phyloP scores from a whole-genome alignment of 208 protist species.

The Porcisia hertigi region DNA sequence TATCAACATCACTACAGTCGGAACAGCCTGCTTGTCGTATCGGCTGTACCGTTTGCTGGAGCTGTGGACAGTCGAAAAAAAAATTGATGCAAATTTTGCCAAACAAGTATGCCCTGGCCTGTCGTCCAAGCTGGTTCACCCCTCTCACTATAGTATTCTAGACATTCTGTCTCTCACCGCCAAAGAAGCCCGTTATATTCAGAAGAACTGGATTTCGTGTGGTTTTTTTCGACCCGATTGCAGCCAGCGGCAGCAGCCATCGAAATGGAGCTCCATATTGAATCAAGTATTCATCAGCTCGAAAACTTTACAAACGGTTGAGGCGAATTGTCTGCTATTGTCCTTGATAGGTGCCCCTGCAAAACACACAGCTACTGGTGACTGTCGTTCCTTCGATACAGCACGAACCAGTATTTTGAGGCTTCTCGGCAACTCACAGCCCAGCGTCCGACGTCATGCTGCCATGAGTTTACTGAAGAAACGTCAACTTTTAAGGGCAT shows the following conservation, averaged over 20 bases:
- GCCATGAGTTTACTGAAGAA: conserved; percentile 32
- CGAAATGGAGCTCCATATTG: conserved; percentile 5
- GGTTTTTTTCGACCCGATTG: neutral
- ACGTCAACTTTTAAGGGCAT: conserved; percentile 27
- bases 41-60: conserved; percentile 21
- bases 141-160: conserved; percentile 23
- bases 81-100: neutral
- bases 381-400: neutral
- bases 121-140: conserved; percentile 20
- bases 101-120: conserved; percentile 25
- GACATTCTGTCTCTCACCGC: conserved; percentile 26
- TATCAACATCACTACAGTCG: neutral
- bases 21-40: conserved; percentile 25
- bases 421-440: conserved; percentile 24
- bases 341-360: neutral
- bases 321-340: conserved; percentile 22
- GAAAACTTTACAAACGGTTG: conserved; percentile 8
- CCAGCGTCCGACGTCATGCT: conserved; percentile 19
- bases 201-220: conserved; percentile 9
- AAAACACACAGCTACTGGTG: neutral
- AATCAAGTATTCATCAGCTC: conserved; percentile 16
- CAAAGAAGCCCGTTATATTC: conserved; percentile 17
- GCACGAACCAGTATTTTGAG: conserved; percentile 9
- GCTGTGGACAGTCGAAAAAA: neutral
- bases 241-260: neutral